phyloP scores from a whole-genome alignment of 2,329 filamentous ascomycete species.

The Ophiocordyceps australis region DNA sequence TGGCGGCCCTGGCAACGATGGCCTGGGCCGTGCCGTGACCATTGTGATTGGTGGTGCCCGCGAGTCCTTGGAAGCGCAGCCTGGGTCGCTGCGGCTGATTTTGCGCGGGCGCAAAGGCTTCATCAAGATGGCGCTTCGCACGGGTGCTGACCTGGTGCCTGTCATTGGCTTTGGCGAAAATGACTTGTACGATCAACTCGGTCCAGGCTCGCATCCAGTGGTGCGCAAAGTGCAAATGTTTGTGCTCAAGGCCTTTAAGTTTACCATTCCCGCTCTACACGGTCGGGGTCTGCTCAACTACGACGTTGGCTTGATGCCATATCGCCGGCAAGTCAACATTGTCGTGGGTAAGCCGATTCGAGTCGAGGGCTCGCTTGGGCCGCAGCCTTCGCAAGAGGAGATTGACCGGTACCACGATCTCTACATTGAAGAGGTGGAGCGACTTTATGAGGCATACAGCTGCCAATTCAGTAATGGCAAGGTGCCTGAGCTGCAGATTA shows the following conservation, averaged over 20 bases:
- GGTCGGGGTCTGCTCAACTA: conserved; percentile 93
- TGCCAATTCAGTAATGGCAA: conserved; percentile 50
- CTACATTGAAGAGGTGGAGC: conserved; percentile 60
- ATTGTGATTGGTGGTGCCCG: conserved; percentile 88
- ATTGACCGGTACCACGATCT: conserved; percentile 63
- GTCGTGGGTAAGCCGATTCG: conserved; percentile 73
- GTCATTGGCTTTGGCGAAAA: conserved; percentile 91
- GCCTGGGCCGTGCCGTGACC: conserved; percentile 88
- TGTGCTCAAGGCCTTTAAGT: conserved; percentile 73
- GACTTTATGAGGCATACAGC: conserved; percentile 63
- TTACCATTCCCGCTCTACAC: conserved; percentile 81
- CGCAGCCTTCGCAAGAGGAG: conserved; percentile 51
- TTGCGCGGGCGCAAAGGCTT: conserved; percentile 79
- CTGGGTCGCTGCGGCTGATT: conserved; percentile 58
- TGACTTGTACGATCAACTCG: conserved; percentile 82
- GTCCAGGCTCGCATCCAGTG: conserved; percentile 55
- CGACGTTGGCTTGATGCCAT: conserved; percentile 91
- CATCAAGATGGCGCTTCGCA: conserved; percentile 79
- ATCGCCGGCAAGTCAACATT: conserved; percentile 70
- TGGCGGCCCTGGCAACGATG: conserved; percentile 60
- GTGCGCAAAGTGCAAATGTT: conserved; percentile 71
- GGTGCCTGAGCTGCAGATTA: conserved; percentile 47
- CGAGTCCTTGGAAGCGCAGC: conserved; percentile 78
- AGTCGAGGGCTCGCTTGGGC: conserved; percentile 37
- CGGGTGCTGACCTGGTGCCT: conserved; percentile 85